Evolutionary conservation across 805 yeast genomes (phyloP), one percentile per base, ranked within the genome.

Genomic region (Metahyphopichia silvanorum): DNA sequence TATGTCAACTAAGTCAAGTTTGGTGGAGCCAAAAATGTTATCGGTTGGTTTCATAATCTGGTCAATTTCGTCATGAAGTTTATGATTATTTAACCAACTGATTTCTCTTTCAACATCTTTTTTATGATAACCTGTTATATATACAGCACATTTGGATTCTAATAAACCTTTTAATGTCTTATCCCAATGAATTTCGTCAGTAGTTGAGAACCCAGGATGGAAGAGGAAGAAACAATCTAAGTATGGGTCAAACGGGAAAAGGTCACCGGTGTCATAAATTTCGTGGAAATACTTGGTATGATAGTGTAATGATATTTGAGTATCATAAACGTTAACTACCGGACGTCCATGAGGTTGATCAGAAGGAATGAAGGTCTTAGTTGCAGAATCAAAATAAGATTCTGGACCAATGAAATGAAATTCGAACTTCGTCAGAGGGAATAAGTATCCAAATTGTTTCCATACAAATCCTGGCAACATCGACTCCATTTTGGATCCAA

Each of bases 171-270:
- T 87, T 45, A 93, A 65, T 0, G 95, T 71, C 56, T 86, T 82
- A 42, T 76, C 76, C 97, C 98, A 91, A 51, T 78, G 76, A 38
- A 82, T 81, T 55, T 76, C 71, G 50, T 86, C 95, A 10, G 86
- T 84, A 6, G 93, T 83, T 13, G 86, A 81, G 52, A 88, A 76
- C 25, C 96, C 96, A 3, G 98, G 98, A 57, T 91, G 98, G 83
- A 91, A 93, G 33, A 86, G 71, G 74, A 87, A 88, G 62, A 93
- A 93, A 17, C 79, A 77, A 56, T 93, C 98, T 55, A 86, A 74
- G 60, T 91, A 93, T 27, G 99, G 98, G 58, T 93, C 98, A 58
- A 89, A 93, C 4, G 98, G 98, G 79, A 87, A 86, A 57, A 93
- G 86, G 62, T 91, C 97, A 49, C 89, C 93, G 30, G 86, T 81